Percentiles rank a stretch among this genome's conserved stretches.
Evolutionary conservation across 495 filamentous ascomycete species (phyloP).

Genomic region (Daldinia bambusicola): DNA sequence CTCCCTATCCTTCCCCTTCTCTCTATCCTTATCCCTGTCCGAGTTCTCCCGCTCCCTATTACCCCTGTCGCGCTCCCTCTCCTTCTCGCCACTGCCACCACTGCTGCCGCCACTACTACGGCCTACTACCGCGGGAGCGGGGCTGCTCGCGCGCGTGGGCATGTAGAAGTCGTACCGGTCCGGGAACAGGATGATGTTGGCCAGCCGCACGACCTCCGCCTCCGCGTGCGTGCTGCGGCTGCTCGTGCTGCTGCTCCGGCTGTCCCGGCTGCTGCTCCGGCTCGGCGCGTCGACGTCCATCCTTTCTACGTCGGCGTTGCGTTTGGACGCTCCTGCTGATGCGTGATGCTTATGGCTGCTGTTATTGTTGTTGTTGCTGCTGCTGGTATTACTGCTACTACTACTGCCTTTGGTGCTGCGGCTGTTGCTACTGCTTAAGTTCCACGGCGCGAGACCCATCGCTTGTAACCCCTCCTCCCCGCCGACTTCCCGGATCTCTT

Average conservation of each 20-base stretch:
- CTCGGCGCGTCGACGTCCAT: slow-evolving; percentile 34
- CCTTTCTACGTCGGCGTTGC: slow-evolving; percentile 28
- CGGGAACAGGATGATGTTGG: slow-evolving; percentile 63
- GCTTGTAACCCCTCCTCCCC: slow-evolving; percentile 58
- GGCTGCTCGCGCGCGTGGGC: slow-evolving; percentile 50
- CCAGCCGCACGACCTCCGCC: slow-evolving; percentile 59
- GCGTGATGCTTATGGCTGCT: slow-evolving; percentile 1
- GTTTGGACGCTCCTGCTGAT: slow-evolving; percentile 24
- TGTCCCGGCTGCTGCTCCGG: slow-evolving; percentile 27
- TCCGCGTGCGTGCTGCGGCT: slow-evolving; percentile 51
- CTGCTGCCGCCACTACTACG: background rate
- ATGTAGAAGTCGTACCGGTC: slow-evolving; percentile 63
- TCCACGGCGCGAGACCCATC: slow-evolving; percentile 61
- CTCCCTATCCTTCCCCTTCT: slow-evolving; percentile 39
- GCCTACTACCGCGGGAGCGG: slow-evolving; percentile 13
- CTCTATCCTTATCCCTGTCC: slow-evolving; percentile 30
- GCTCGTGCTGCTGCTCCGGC: slow-evolving; percentile 41
- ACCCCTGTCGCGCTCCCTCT: slow-evolving; percentile 22
- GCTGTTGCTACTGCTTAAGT: slow-evolving; percentile 45
- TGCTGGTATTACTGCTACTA: slow-evolving; percentile 2
- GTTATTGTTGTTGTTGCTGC: background rate
- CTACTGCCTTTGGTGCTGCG: background rate
- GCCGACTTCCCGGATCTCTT: slow-evolving; percentile 59
- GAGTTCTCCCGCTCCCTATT: slow-evolving; percentile 26
- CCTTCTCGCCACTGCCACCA: slow-evolving; percentile 30